Base-by-base conservation (phyloP, 495 filamentous ascomycete genomes). In the Talaromyces ruber region DNA sequence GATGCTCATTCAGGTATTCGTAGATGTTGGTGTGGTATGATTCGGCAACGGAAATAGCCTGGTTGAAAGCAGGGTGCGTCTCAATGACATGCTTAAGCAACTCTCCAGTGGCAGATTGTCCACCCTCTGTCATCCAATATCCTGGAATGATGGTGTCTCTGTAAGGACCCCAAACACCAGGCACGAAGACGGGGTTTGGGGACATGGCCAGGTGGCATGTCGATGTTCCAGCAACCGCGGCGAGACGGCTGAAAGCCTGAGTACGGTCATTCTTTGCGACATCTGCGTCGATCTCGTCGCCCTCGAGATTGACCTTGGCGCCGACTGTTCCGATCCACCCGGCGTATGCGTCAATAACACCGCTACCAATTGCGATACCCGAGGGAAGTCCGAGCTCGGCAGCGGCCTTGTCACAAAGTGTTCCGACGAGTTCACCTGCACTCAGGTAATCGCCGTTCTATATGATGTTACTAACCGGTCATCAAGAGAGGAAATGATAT, bases 251-350 rank as follows among this genome's bases (percentile, higher is more conserved):
- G 69, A 96, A 98, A n/a, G 92, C 93, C 74, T 97, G 93, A 1
- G 87, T 82, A 26, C 89, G 84, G 70, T 95, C 90, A 73, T 92
- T 93, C 61, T 87, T 83, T 2, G 88, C 75, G 3, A 76, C 77
- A 43, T 79, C 79, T 11, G 78, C 72, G 67, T 82, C 84, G 8
- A 92, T 73, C 22, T 86, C 78, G n/a, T 84, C 80, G 28, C 78
- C 72, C 45, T 74, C 77, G 9, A 96, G 78, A 47, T 88, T 76
- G 63, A 96, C 90, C 72, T 97, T 97, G 14, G 94, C 92, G 58
- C 94, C 93, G n/a, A 98, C 94, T 3, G 93, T 97, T 39, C 94
- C 94, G 62, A 98, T 91, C 94, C 94, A 98, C 25, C 94, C 94
- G 18, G 94, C 94, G 72, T 98, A 98, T 5, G 94, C 93, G 75